phyloP scores from a whole-genome alignment of 306 rosid species.

The Lagenaria siceraria region DNA sequence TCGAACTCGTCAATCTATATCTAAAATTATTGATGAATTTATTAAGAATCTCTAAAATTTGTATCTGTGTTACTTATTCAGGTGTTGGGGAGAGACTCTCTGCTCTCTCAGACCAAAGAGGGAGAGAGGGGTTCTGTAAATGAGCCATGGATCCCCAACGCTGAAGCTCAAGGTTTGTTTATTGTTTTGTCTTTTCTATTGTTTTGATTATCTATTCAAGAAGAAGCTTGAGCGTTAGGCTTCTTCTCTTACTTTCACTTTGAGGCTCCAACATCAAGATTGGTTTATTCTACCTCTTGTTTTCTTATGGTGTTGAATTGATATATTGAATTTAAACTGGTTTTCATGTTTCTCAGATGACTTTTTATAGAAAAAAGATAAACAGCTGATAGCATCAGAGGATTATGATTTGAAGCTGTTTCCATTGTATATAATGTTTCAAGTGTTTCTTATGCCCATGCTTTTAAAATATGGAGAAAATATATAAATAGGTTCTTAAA shows the following conservation, averaged over 20 bases:
- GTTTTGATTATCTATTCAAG: background rate
- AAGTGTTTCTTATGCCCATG: background rate
- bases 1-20: background rate
- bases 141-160: conserved; percentile 30
- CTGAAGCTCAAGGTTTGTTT: conserved; percentile 25
- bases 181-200: too few species aligned
- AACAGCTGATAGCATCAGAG: background rate
- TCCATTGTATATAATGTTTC: background rate
- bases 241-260: background rate
- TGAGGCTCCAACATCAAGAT: background rate
- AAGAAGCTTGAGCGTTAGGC: background rate
- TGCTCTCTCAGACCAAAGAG: conserved; percentile 23
- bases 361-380: background rate
- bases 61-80: conserved; percentile 14
- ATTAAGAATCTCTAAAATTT: background rate
- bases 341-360: background rate
- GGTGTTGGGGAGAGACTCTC: conserved; percentile 58
- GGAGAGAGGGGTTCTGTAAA: conserved; percentile 20
- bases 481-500: background rate
- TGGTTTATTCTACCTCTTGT: background rate
- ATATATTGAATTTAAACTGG: background rate
- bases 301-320: background rate
- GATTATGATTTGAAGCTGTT: background rate
- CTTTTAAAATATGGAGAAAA: background rate
- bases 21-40: background rate